phyloP scores from a whole-genome alignment of 805 yeast species.

The Candida railenensis region DNA sequence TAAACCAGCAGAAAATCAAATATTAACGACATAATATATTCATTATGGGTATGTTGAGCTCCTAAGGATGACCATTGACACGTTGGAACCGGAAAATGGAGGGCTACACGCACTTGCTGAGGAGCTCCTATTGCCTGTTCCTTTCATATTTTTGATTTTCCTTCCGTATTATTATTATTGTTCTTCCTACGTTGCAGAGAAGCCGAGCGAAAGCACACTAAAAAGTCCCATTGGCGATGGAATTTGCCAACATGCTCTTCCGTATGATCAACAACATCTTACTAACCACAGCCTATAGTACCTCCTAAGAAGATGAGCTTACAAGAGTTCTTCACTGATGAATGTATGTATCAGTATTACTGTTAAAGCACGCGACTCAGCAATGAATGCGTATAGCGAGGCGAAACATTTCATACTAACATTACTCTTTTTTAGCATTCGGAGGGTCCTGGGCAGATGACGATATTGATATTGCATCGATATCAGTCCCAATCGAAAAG shows the following conservation, averaged over 20 bases:
- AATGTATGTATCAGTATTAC: constrained; percentile 37
- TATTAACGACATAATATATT: not conserved
- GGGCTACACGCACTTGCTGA: not conserved
- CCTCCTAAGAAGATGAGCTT: constrained; percentile 48
- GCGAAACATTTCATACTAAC: too few species aligned
- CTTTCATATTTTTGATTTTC: too few species aligned
- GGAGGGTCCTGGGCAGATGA: constrained; percentile 52
- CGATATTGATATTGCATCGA: constrained; percentile 44
- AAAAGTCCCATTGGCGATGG: too few species aligned
- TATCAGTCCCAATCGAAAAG: constrained; percentile 43
- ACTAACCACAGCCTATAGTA: constrained; percentile 15
- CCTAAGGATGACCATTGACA: not conserved
- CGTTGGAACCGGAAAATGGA: not conserved
- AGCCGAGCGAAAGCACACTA: too few species aligned
- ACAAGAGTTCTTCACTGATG: constrained; percentile 45
- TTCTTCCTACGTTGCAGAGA: too few species aligned
- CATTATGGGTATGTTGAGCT: not conserved
- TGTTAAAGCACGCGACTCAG: too few species aligned
- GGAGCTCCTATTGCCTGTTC: not conserved
- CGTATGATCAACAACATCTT: not conserved
- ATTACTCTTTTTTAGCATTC: constrained; percentile 23
- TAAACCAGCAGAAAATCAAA: not conserved
- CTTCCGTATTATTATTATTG: too few species aligned
- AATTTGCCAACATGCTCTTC: too few species aligned
- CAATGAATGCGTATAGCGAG: too few species aligned